Evolutionary conservation across 495 filamentous ascomycete species (phyloP).

Genomic region (Hapsidospora chrysogenum): DNA sequence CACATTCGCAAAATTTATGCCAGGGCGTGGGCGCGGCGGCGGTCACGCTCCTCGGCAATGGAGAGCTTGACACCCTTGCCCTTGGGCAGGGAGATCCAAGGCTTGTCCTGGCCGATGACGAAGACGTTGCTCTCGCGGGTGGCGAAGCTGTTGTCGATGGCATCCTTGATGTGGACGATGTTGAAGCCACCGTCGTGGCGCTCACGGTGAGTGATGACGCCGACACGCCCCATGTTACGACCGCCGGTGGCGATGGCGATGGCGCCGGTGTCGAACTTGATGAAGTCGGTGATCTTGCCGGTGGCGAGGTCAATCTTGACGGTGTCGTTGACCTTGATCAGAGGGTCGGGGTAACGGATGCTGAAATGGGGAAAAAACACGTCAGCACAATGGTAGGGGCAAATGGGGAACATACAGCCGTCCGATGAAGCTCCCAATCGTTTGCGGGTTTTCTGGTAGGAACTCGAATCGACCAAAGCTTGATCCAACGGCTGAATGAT

Average conservation of each 20-base stretch:
- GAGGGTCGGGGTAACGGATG: constrained; percentile 96
- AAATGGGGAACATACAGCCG: constrained; percentile 4
- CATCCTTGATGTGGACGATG: constrained; percentile 99
- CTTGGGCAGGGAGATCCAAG: constrained; percentile 97
- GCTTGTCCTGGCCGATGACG: constrained; percentile 93
- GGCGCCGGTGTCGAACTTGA: constrained; percentile 93
- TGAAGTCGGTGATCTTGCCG: constrained; percentile 91
- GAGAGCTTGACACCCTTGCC: constrained; percentile 99
- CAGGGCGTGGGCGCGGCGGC: constrained; percentile 57
- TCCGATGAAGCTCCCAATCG: neutral
- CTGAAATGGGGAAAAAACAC: constrained; percentile 25
- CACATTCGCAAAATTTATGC: neutral
- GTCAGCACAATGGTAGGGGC: constrained; percentile 2
- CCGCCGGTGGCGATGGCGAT: constrained; percentile 97
- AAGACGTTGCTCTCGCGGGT: constrained; percentile 98
- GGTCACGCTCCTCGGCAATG: constrained; percentile 96
- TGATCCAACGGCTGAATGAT: constrained; percentile 99
- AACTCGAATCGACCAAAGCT: constrained; percentile 71
- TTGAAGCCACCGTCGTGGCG: constrained; percentile 99
- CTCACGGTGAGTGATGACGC: constrained; percentile 99
- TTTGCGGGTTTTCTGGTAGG: neutral
- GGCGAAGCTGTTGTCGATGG: constrained; percentile 97
- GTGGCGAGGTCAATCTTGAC: constrained; percentile 96
- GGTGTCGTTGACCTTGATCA: constrained; percentile 98
- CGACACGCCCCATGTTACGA: constrained; percentile 99